Percentiles rank a stretch among this genome's conserved stretches.
Evolutionary conservation across 768 basidiomycete genomes (phyloP).

Genomic region (Phaffia tasmanica): DNA sequence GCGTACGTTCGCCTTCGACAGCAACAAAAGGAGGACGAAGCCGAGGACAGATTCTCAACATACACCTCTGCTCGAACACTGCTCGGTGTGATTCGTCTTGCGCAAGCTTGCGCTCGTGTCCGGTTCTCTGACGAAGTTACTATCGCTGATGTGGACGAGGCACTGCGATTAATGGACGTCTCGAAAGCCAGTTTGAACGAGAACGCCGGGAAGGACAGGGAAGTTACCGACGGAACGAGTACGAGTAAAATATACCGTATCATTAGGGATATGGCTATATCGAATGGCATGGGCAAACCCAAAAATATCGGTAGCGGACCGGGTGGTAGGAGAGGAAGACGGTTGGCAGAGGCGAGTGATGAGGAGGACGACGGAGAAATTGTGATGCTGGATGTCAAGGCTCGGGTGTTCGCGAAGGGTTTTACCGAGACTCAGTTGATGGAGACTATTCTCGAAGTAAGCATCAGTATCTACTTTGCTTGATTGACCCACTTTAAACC

Average conservation of each 20-base stretch:
- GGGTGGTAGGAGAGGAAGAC: constrained; percentile 39
- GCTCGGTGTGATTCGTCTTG: constrained; percentile 81
- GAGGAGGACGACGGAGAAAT: constrained; percentile 59
- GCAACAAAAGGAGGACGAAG: constrained; percentile 78
- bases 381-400: constrained; percentile 75
- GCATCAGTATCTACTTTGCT: constrained; percentile 29
- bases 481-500: constrained; percentile 23
- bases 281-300: constrained; percentile 28
- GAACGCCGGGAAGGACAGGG: constrained; percentile 59
- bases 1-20: constrained; percentile 93
- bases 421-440: constrained; percentile 85
- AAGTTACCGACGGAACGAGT: constrained; percentile 59
- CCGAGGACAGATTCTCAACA: constrained; percentile 73
- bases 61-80: constrained; percentile 95
- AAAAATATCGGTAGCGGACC: constrained; percentile 34
- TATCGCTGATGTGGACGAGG: constrained; percentile 86
- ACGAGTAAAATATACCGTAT: constrained; percentile 78
- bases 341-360: constrained; percentile 50
- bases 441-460: constrained; percentile 68
- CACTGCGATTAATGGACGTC: constrained; percentile 89
- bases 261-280: constrained; percentile 68
- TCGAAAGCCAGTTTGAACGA: constrained; percentile 75
- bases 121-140: constrained; percentile 72
- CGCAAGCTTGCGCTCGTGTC: constrained; percentile 87
- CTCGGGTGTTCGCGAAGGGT: constrained; percentile 70